Conservation (phyloP, 2,329 filamentous ascomycete genomes). For the Endoconidiophora laricicola region DNA sequence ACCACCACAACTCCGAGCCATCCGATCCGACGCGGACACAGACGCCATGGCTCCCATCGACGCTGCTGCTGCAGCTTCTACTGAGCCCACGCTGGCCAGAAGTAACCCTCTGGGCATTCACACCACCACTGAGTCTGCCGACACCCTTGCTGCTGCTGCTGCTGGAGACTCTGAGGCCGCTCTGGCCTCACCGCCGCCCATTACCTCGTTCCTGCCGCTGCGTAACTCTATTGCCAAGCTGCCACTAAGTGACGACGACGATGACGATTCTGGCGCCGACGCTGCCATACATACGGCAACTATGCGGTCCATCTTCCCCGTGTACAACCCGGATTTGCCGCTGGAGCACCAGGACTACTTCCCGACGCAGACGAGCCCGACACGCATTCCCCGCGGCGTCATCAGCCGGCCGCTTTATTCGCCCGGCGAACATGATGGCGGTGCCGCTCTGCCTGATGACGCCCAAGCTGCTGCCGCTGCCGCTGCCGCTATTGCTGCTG, state of each 20-base stretch:
- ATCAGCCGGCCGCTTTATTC: slow-evolving; percentile 51
- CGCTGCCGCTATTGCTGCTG: background rate
- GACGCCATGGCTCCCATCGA: slow-evolving; percentile 2
- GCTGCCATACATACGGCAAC: slow-evolving; percentile 21
- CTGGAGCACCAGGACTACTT: slow-evolving; percentile 54
- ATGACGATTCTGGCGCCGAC: slow-evolving; percentile 14
- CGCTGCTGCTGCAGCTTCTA: background rate
- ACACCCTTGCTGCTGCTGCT: slow-evolving; percentile 1
- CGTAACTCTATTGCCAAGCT: slow-evolving; percentile 41
- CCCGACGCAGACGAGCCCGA: slow-evolving; percentile 47
- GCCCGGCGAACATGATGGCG: slow-evolving; percentile 20
- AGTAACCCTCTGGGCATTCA: background rate
- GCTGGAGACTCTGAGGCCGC: background rate
- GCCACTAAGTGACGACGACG: slow-evolving; percentile 23
- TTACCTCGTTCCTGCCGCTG: slow-evolving; percentile 18
- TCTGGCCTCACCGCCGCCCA: slow-evolving; percentile 3
- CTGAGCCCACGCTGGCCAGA: background rate
- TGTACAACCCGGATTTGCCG: slow-evolving; percentile 51
- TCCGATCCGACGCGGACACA: background rate
- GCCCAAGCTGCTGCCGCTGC: background rate
- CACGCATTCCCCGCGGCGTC: slow-evolving; percentile 43
- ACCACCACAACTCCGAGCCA: slow-evolving; percentile 4
- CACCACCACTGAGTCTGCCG: background rate
- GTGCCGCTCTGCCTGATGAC: slow-evolving; percentile 5
- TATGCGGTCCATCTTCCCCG: slow-evolving; percentile 59